phyloP scores from a whole-genome alignment of 1,284 basidiomycete species.

The Moniliella sp. region DNA sequence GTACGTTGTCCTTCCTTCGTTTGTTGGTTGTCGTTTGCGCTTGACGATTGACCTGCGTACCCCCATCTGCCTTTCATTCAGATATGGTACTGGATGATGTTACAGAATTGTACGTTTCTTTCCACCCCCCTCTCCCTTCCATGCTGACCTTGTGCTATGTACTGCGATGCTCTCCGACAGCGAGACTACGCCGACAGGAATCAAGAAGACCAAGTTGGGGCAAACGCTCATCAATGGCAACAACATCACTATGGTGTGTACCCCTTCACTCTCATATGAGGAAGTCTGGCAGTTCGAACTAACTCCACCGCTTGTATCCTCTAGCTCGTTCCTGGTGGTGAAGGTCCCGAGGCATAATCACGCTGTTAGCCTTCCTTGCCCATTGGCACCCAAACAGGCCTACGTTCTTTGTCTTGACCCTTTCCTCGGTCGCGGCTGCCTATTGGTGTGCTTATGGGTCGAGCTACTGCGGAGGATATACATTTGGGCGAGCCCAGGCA shows the following conservation, averaged over 20 bases:
- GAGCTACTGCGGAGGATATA: not conserved
- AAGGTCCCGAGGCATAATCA: slow-evolving; percentile 6
- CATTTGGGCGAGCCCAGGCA: not conserved
- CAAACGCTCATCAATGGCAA: slow-evolving; percentile 90
- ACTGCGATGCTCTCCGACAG: slow-evolving; percentile 37
- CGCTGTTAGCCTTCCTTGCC: not conserved
- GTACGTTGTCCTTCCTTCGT: slow-evolving; percentile 60
- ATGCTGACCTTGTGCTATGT: not conserved
- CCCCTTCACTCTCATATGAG: slow-evolving; percentile 5
- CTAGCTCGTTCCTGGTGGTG: slow-evolving; percentile 7
- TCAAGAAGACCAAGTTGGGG: slow-evolving; percentile 57
- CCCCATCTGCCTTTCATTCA: slow-evolving; percentile 30
- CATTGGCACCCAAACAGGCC: not conserved
- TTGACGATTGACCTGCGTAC: not conserved
- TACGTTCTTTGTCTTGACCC: not conserved
- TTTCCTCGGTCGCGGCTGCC: not conserved
- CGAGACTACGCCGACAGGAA: slow-evolving; percentile 60
- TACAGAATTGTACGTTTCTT: slow-evolving; percentile 90
- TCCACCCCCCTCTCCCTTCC: not conserved
- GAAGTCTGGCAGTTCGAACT: too few relatives aligned
- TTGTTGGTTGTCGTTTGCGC: not conserved
- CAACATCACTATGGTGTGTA: slow-evolving; percentile 78
- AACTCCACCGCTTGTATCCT: slow-evolving; percentile 42
- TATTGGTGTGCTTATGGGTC: too few relatives aligned
- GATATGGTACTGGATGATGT: slow-evolving; percentile 97